These are phyloP conservation scores for Sclerotiophoma versabilis DNA, from an alignment of 2,329 filamentous ascomycete species.

Conservation along the genomic window DNA sequence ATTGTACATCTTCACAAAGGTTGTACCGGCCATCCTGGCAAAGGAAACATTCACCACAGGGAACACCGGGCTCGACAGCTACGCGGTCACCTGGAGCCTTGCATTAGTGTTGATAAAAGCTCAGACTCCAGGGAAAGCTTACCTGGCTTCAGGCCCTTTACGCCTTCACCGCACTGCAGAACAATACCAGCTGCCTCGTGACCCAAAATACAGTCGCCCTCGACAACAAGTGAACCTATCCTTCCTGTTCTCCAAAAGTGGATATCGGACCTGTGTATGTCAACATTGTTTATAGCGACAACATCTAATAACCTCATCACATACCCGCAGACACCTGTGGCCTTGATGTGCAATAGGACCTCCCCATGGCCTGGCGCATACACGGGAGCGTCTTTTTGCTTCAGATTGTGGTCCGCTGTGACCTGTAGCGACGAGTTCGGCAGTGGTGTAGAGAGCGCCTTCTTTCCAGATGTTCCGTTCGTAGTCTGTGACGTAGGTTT, in stretches of 20 bases:
- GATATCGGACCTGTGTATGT: constrained; percentile 63
- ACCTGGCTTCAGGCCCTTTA: constrained; percentile 60
- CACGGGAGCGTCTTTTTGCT: constrained; percentile 64
- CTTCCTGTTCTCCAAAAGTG: constrained; percentile 72
- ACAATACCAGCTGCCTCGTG: constrained; percentile 71
- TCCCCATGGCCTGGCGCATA: constrained; percentile 61
- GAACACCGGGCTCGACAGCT: constrained; percentile 71
- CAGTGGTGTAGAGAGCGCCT: constrained; percentile 33
- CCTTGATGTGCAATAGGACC: constrained; percentile 67
- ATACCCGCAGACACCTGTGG: constrained; percentile 70
- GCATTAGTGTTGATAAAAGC: not conserved
- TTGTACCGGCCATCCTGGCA: constrained; percentile 69
- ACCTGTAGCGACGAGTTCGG: constrained; percentile 65
- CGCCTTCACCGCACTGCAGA: constrained; percentile 63
- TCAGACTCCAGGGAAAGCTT: not conserved
- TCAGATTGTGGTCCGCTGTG: constrained; percentile 66
- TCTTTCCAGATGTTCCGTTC: constrained; percentile 19
- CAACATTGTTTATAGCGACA: not conserved
- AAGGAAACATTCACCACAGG: constrained; percentile 67
- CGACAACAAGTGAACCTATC: constrained; percentile 68
- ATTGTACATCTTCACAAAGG: constrained; percentile 67
- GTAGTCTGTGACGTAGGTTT: constrained; percentile 14
- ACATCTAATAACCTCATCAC: not conserved
- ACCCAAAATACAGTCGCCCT: constrained; percentile 69
- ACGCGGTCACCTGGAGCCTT: constrained; percentile 63